A percentile compares a stretch with the other conserved stretches of the same genome.
These are phyloP conservation scores for Alloteropsis semialata DNA, from an alignment of 176 grass and related monocot genomes.

Conservation along the genomic window DNA sequence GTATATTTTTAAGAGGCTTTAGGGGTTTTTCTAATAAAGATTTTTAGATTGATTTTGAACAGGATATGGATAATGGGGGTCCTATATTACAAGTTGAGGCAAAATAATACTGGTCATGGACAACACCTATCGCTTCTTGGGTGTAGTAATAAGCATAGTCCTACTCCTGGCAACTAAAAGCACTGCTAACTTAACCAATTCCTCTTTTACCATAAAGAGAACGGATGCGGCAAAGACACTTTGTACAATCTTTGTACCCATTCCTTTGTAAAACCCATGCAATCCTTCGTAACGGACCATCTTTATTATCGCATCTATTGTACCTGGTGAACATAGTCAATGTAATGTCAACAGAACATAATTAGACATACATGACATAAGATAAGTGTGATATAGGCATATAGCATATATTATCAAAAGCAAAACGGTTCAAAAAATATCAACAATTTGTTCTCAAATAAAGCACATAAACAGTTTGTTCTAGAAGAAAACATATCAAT, in stretches of 20 bases:
- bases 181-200: slow-evolving; percentile 76
- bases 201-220: slow-evolving; percentile 97
- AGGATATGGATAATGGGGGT: not conserved
- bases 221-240: slow-evolving; percentile 96
- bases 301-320: slow-evolving; percentile 90
- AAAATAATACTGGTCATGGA: not conserved
- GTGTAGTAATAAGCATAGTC: slow-evolving; percentile 42
- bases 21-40: not conserved
- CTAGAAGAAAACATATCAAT: not conserved
- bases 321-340: slow-evolving; percentile 49
- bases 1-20: not conserved
- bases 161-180: slow-evolving; percentile 69
- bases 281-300: slow-evolving; percentile 91
- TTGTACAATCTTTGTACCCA: slow-evolving; percentile 99
- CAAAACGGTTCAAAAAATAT: not conserved
- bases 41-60: not conserved
- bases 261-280: slow-evolving; percentile 88
- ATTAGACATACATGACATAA: not conserved
- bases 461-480: not conserved
- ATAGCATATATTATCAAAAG: not conserved
- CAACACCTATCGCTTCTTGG: slow-evolving; percentile 30
- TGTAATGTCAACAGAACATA: not conserved
- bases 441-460: not conserved
- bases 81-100: slow-evolving; percentile 2
- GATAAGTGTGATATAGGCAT: not conserved